phyloP scores from a whole-genome alignment of 2,329 filamentous ascomycete genomes.

The Colletotrichum sp. region DNA sequence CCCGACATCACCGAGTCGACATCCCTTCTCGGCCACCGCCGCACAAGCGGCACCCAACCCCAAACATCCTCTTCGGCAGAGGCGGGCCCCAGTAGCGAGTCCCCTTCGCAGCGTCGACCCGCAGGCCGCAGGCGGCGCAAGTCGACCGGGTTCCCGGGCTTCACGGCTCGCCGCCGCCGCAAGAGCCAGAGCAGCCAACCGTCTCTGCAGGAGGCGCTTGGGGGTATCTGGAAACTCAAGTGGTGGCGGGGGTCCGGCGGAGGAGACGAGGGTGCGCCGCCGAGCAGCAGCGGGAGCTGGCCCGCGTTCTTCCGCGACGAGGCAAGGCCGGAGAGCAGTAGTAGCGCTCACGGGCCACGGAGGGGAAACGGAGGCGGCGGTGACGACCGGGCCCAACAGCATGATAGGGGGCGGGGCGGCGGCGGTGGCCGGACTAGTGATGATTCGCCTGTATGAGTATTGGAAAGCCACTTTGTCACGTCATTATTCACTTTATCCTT shows the following conservation, averaged over 20 bases:
- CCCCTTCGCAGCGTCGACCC: slow-evolving; percentile 21
- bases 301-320: slow-evolving; percentile 24
- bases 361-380: not conserved
- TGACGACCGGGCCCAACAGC: not conserved
- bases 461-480: not conserved
- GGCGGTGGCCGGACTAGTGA: slow-evolving; percentile 1
- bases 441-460: slow-evolving; percentile 38
- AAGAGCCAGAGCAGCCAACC: slow-evolving; percentile 41
- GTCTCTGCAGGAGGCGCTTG: slow-evolving; percentile 53
- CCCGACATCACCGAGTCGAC: slow-evolving; percentile 45
- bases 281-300: slow-evolving; percentile 12
- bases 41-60: slow-evolving; percentile 24
- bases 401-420: slow-evolving; percentile 2
- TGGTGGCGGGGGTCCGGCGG: slow-evolving; percentile 51
- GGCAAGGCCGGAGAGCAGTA: slow-evolving; percentile 12
- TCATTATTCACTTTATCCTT: slow-evolving; percentile 18
- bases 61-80: slow-evolving; percentile 24
- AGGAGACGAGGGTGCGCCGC: slow-evolving; percentile 24
- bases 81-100: slow-evolving; percentile 23
- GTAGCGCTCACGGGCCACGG: not conserved
- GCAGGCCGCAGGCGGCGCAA: slow-evolving; percentile 53
- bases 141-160: slow-evolving; percentile 67
- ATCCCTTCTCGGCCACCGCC: slow-evolving; percentile 36
- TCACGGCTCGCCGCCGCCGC: slow-evolving; percentile 55
- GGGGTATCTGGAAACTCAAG: slow-evolving; percentile 57